Evolutionary conservation across 768 basidiomycete species (phyloP).

Genomic region (Symmetrospora coprosmae): DNA sequence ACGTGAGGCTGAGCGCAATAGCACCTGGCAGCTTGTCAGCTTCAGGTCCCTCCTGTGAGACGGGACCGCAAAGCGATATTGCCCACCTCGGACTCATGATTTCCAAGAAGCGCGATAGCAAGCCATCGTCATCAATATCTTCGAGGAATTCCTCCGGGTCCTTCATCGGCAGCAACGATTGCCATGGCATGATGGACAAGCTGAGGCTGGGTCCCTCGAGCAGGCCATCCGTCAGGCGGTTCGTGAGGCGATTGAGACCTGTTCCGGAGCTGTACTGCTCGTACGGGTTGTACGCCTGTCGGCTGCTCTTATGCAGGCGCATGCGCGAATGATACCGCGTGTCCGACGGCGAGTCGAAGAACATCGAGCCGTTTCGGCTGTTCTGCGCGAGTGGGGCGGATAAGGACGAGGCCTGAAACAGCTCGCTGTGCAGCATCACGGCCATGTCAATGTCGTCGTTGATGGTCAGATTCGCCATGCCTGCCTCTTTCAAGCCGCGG

Average conservation of each 20-base stretch:
- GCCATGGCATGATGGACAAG: slow-evolving; percentile 66
- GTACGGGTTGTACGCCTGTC: too few species aligned
- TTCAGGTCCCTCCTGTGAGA: neutral
- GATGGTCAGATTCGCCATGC: slow-evolving; percentile 12
- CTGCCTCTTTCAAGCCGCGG: slow-evolving; percentile 53
- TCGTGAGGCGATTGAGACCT: slow-evolving; percentile 49
- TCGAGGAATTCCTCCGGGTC: slow-evolving; percentile 49
- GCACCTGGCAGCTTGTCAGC: neutral
- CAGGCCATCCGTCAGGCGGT: slow-evolving; percentile 45
- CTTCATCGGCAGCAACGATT: slow-evolving; percentile 66
- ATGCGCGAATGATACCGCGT: too few species aligned
- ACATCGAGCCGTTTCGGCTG: neutral
- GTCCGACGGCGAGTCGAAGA: too few species aligned
- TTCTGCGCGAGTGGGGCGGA: too few species aligned
- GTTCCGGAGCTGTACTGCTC: neutral
- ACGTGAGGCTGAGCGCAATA: neutral
- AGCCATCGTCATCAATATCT: slow-evolving; percentile 37
- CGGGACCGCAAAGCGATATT: neutral
- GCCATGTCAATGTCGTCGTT: slow-evolving; percentile 23
- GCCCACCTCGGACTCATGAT: slow-evolving; percentile 22
- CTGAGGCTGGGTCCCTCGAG: slow-evolving; percentile 48
- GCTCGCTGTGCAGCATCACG: slow-evolving; percentile 12
- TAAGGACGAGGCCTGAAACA: too few species aligned
- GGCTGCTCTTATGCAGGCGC: too few species aligned
- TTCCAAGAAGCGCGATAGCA: slow-evolving; percentile 17